phyloP scores from a whole-genome alignment of 805 yeast genomes.

The Myxozyma geophila region DNA sequence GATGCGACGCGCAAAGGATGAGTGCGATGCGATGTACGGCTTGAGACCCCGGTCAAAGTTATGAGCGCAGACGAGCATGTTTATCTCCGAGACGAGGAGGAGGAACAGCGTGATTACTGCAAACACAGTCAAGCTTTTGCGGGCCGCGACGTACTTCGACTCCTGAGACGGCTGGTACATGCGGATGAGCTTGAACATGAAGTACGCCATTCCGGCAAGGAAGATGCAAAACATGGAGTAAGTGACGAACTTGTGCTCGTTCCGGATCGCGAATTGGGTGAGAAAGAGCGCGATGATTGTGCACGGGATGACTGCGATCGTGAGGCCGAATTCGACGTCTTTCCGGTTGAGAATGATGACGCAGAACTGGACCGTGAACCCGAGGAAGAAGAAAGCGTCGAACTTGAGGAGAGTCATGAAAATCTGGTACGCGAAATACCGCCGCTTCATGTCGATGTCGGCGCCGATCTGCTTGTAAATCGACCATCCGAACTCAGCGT shows the following conservation, averaged over 20 bases:
- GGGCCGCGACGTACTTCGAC: conserved; percentile 49
- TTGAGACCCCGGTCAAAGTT: conserved; percentile 43
- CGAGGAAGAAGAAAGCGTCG: conserved; percentile 55
- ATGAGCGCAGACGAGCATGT: conserved; percentile 40
- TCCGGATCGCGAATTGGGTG: conserved; percentile 48
- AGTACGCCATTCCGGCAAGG: conserved; percentile 52
- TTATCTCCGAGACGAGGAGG: conserved; percentile 46
- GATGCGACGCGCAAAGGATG: background rate
- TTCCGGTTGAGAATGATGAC: conserved; percentile 51
- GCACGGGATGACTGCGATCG: conserved; percentile 53
- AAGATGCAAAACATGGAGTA: conserved; percentile 44
- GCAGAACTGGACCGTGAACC: conserved; percentile 55
- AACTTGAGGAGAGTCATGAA: conserved; percentile 49
- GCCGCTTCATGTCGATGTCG: conserved; percentile 48
- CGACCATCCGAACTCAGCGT: conserved; percentile 53
- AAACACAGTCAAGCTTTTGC: conserved; percentile 52
- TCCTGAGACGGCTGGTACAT: conserved; percentile 53
- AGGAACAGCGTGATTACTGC: conserved; percentile 52
- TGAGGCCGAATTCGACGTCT: conserved; percentile 53
- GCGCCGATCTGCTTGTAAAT: conserved; percentile 57
- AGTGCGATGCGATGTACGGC: conserved; percentile 19
- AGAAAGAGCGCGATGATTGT: conserved; percentile 49
- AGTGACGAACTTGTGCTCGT: conserved; percentile 46
- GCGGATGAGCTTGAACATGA: conserved; percentile 53
- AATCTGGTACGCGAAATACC: conserved; percentile 49